Base-by-base conservation (phyloP, 192 early-diverging fungal genomes). In the Glomus cerebriforme region DNA sequence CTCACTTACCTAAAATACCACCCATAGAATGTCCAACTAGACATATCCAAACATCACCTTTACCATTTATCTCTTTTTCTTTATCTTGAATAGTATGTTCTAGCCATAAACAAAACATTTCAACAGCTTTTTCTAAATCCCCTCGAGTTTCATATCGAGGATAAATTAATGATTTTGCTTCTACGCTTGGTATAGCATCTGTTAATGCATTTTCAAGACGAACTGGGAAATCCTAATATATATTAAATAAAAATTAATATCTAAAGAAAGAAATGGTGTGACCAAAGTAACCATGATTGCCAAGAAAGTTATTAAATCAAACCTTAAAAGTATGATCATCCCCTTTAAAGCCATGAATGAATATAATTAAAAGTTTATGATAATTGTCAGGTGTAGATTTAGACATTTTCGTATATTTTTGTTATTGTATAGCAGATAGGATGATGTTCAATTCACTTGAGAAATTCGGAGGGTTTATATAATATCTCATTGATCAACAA, bases 281-380 rank as follows among this genome's bases (percentile, higher is more conserved):
- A 29, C 2, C 24, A 19, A 60, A 29, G 22, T 63, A 63, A 63
- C n/a, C 3, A 1, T 10, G 15, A 31, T 15, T 3, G 1, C 13
- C 49, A 22, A 22, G 49, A 54, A 54, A 22, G 17, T 22, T 54
- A 0, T 35, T 17, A 32, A 29, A 45, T 34, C n/a, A 59, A 80
- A 88, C 87, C 75, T 83, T 29, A 65, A 88, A 88, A 64, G 82
- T 83, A 17, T 73, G 72, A 74, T 88, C 89, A 79, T 83, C 80
- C 7, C 90, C 90, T 64, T 83, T 81, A 71, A 90, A 91, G 5
- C 90, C 90, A 78, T 91, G 90, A 15, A 90, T 77, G 70, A 90
- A 91, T 32, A 91, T 35, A 7, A 91, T 79, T 8, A 91, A 75
- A 7, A 89, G 72, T 37, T 85, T 86, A 64, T 86, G 83, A 34